phyloP scores from a whole-genome alignment of 2,329 filamentous ascomycete genomes.

The Hypocrella siamensis region DNA sequence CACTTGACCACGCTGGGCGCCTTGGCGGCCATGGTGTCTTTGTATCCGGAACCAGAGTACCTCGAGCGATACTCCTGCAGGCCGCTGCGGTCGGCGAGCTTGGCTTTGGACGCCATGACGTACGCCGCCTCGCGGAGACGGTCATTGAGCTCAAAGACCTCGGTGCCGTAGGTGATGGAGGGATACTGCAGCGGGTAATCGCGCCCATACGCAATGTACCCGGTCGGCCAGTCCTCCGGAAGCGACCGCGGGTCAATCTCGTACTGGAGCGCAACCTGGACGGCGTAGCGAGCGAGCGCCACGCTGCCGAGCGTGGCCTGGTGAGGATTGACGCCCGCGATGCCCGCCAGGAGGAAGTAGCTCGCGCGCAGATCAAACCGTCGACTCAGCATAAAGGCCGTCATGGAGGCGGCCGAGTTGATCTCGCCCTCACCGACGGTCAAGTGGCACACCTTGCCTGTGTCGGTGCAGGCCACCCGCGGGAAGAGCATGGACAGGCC shows the following conservation, averaged over 20 bases:
- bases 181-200: conserved; percentile 40
- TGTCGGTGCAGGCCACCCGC: conserved; percentile 44
- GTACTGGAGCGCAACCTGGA: conserved; percentile 63
- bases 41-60: conserved; percentile 27
- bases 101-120: conserved; percentile 31
- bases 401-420: conserved; percentile 54
- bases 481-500: conserved; percentile 53
- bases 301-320: conserved; percentile 49
- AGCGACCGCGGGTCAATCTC: conserved; percentile 59
- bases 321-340: conserved; percentile 59
- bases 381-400: conserved; percentile 43
- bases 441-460: conserved; percentile 50
- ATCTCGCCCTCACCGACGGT: conserved; percentile 57
- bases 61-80: conserved; percentile 36
- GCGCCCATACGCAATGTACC: conserved; percentile 52
- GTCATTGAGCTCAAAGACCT: conserved; percentile 52
- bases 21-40: conserved; percentile 25
- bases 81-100: conserved; percentile 31
- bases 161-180: conserved; percentile 45
- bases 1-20: conserved; percentile 44
- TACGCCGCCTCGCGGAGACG: conserved; percentile 38
- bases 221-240: conserved; percentile 46
- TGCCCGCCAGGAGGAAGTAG: conserved; percentile 59
- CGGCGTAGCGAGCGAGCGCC: conserved; percentile 51
- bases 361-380: conserved; percentile 49